Conservation (phyloP, 2,329 filamentous ascomycete genomes). For the Monilinia fructicola region DNA sequence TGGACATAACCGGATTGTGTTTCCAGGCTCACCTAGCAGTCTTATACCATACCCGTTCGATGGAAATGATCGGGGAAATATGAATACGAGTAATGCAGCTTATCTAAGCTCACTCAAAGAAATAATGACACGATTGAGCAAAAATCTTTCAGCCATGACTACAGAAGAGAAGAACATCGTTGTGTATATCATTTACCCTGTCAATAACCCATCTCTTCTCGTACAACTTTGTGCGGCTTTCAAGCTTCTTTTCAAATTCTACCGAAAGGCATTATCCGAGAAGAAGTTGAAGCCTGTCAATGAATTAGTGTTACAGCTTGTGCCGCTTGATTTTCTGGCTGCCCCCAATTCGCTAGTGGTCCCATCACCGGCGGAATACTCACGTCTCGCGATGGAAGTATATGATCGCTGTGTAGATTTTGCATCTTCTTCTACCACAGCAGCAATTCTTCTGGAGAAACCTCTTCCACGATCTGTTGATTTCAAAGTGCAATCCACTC, state of each 20-base stretch:
- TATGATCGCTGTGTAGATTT: slow-evolving; percentile 72
- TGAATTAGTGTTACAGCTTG: slow-evolving; percentile 74
- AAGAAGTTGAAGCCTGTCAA: slow-evolving; percentile 51
- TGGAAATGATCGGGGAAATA: slow-evolving; percentile 43
- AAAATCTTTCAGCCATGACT: slow-evolving; percentile 38
- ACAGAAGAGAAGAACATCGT: slow-evolving; percentile 60
- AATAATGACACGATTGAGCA: slow-evolving; percentile 35
- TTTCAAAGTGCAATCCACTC: slow-evolving; percentile 67
- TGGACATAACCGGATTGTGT: slow-evolving; percentile 51
- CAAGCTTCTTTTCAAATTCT: slow-evolving; percentile 67
- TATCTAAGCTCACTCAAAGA: slow-evolving; percentile 37
- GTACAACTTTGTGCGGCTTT: slow-evolving; percentile 73
- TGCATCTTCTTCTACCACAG: slow-evolving; percentile 58
- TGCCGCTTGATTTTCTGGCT: slow-evolving; percentile 67
- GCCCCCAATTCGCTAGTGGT: slow-evolving; percentile 62
- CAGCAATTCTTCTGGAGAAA: slow-evolving; percentile 71
- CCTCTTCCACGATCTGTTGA: slow-evolving; percentile 69
- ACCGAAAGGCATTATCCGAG: slow-evolving; percentile 52
- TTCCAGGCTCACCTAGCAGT: slow-evolving; percentile 42
- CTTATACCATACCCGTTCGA: slow-evolving; percentile 37
- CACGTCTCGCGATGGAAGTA: slow-evolving; percentile 67
- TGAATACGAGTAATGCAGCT: slow-evolving; percentile 22
- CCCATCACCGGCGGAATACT: slow-evolving; percentile 59
- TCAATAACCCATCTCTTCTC: slow-evolving; percentile 59
- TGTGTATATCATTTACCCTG: slow-evolving; percentile 73